These are phyloP conservation scores for Kazachstania sp. DNA, from an alignment of 1,139 yeast genomes.

Conservation along the genomic window DNA sequence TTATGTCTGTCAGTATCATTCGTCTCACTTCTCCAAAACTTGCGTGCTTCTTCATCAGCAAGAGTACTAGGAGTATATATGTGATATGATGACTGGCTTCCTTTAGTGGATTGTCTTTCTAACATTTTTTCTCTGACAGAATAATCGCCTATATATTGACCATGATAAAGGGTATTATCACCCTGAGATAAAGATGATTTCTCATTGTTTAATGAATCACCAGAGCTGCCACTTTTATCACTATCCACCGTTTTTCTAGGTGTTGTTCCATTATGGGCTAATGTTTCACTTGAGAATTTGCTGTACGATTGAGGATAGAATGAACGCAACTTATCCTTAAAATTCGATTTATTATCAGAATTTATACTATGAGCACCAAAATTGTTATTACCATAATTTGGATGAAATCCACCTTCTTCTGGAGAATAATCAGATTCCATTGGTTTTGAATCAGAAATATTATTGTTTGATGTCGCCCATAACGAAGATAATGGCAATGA, in stretches of 20 bases:
- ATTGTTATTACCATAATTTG: constrained; percentile 12
- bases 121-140: not conserved
- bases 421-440: constrained; percentile 15
- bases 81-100: not conserved
- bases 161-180: not conserved
- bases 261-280: not conserved
- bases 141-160: not conserved
- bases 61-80: constrained; percentile 22
- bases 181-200: not conserved
- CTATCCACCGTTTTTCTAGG: not conserved
- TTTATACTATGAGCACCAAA: constrained; percentile 13
- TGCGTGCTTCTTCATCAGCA: constrained; percentile 30
- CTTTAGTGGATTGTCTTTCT: not conserved
- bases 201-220: not conserved
- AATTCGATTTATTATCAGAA: constrained; percentile 7
- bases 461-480: constrained; percentile 71
- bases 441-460: constrained; percentile 33
- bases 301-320: constrained; percentile 8
- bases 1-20: constrained; percentile 2
- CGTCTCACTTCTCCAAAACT: constrained; percentile 23
- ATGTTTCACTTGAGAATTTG: constrained; percentile 3
- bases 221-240: not conserved
- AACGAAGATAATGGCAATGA: constrained; percentile 76
- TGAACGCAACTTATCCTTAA: constrained; percentile 8
- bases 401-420: constrained; percentile 11